Conservation (phyloP, 2,329 filamentous ascomycete species). For the Sphaerostilbella broomeana region DNA sequence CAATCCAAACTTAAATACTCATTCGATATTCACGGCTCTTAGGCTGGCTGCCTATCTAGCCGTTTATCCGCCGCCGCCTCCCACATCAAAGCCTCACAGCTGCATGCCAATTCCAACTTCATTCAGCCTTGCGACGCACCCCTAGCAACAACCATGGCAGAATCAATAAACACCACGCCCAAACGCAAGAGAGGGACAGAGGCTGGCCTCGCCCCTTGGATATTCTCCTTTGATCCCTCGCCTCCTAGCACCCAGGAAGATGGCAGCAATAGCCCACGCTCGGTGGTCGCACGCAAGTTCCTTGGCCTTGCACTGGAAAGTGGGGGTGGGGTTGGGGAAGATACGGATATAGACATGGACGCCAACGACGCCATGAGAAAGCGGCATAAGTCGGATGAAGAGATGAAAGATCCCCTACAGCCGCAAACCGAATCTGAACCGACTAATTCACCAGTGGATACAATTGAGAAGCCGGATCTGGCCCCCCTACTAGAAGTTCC, state of each 20-base stretch:
- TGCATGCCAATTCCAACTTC: too few relatives aligned
- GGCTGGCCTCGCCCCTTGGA: conserved; percentile 26
- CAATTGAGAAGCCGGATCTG: background rate
- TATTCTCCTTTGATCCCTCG: conserved; percentile 42
- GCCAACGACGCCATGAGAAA: conserved; percentile 30
- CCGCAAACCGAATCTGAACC: background rate
- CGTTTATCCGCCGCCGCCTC: too few relatives aligned
- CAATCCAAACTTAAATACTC: too few relatives aligned
- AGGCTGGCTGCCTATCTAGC: too few relatives aligned
- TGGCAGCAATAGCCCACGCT: conserved; percentile 46
- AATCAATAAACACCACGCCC: conserved; percentile 28
- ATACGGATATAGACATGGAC: conserved; percentile 23
- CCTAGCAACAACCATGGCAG: conserved; percentile 8
- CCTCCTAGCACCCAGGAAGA: conserved; percentile 32
- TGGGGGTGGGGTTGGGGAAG: conserved; percentile 38
- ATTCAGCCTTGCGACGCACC: background rate
- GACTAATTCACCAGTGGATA: background rate
- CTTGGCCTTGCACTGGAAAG: conserved; percentile 41
- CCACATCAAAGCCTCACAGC: too few relatives aligned
- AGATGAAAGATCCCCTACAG: conserved; percentile 23
- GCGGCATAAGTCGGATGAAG: conserved; percentile 30
- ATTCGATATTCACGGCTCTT: too few relatives aligned
- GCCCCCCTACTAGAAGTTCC: background rate
- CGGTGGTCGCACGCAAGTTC: conserved; percentile 46
- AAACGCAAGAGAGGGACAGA: conserved; percentile 42